A percentile compares a stretch with the other conserved stretches of the same genome.
Evolutionary conservation across 257 asterid species (phyloP).

Genomic region (Nicotiana sylvestris): DNA sequence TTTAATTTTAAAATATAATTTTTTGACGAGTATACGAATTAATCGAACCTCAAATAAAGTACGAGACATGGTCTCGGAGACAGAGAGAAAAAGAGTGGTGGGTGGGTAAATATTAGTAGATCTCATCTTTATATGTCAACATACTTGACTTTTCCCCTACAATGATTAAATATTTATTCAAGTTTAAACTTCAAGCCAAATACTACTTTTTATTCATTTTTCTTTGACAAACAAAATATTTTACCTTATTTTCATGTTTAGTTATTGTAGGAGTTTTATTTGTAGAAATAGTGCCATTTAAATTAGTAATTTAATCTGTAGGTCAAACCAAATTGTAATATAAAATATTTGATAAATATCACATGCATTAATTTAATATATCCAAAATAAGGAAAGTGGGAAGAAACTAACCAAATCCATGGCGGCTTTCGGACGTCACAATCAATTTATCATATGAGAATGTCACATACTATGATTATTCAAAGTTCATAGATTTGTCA

Average conservation of each 20-base stretch:
- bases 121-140: background rate
- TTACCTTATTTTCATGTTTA: background rate
- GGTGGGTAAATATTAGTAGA: no score
- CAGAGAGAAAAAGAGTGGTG: accelerated
- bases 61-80: background rate
- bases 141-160: background rate
- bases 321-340: background rate
- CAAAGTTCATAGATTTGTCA: background rate
- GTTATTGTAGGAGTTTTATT: background rate
- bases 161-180: background rate
- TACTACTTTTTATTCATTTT: background rate
- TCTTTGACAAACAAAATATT: background rate
- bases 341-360: background rate
- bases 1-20: background rate
- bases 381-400: conserved; percentile 6
- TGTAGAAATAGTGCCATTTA: background rate
- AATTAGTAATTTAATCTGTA: background rate
- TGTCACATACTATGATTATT: background rate
- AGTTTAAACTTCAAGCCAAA: background rate
- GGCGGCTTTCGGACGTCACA: conserved; percentile 6
- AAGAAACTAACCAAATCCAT: background rate
- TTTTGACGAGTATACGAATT: background rate
- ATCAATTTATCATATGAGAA: background rate
- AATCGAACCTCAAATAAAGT: accelerated
- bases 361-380: background rate